A percentile compares a stretch with the other conserved stretches of the same genome.
These are phyloP conservation scores for Xylaria venustula DNA, from an alignment of 495 filamentous ascomycete species.

Conservation along the genomic window DNA sequence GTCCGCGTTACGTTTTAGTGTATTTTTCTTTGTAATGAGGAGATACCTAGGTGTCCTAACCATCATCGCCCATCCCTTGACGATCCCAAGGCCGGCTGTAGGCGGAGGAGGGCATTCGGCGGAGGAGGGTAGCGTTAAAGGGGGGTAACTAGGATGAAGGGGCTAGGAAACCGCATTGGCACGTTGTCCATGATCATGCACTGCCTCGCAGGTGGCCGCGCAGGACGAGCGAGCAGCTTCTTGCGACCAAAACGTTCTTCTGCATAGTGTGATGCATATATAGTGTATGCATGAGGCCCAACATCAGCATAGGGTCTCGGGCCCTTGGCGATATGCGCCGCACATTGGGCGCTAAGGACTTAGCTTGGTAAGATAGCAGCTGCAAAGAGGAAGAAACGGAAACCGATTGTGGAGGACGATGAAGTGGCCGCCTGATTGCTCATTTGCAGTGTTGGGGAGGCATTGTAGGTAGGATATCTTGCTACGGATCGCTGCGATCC, in stretches of 20 bases:
- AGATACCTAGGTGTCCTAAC: neutral
- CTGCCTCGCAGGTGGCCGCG: slow-evolving; percentile 3
- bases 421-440: neutral
- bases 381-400: slow-evolving; percentile 12
- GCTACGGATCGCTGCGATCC: neutral
- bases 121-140: slow-evolving; percentile 3
- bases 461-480: neutral
- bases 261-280: slow-evolving; percentile 3
- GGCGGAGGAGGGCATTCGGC: neutral
- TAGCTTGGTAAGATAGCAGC: slow-evolving; percentile 6
- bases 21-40: neutral
- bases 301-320: neutral
- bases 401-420: neutral
- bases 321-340: neutral
- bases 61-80: neutral
- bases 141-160: neutral
- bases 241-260: neutral
- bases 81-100: neutral
- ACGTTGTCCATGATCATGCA: slow-evolving; percentile 1
- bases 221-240: slow-evolving; percentile 1
- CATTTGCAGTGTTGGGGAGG: neutral
- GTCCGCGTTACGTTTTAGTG: neutral
- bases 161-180: neutral
- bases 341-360: slow-evolving; percentile 3
- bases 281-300: slow-evolving; percentile 2